These are phyloP conservation scores for Trichophyton simii DNA, from an alignment of 2,329 filamentous ascomycete genomes.

Conservation along the genomic window DNA sequence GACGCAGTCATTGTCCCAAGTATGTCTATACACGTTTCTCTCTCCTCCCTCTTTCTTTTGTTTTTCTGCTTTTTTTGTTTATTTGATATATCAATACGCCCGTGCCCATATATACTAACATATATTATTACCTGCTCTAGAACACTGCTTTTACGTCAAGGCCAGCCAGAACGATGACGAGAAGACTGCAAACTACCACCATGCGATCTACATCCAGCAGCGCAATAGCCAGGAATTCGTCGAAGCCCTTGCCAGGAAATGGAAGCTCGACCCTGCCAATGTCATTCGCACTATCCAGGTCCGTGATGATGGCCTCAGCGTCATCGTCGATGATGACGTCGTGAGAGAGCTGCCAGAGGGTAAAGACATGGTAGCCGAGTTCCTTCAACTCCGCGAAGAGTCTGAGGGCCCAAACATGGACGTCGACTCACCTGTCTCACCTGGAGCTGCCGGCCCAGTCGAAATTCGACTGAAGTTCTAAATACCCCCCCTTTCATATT, in stretches of 20 bases:
- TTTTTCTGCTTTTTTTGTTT: background rate
- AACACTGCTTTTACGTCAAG: conserved; percentile 79
- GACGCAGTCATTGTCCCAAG: conserved; percentile 57
- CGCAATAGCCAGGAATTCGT: conserved; percentile 65
- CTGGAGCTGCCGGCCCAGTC: background rate
- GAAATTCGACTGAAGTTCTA: conserved; percentile 3
- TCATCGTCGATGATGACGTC: conserved; percentile 84
- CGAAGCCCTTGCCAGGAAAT: conserved; percentile 62
- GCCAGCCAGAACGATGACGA: conserved; percentile 36
- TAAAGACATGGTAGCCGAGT: conserved; percentile 70
- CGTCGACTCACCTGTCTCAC: conserved; percentile 4
- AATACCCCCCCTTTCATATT: background rate
- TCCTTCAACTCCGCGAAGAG: conserved; percentile 48
- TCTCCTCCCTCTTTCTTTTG: background rate
- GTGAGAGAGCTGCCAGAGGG: conserved; percentile 74
- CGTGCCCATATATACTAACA: conserved; percentile 24
- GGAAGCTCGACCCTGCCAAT: conserved; percentile 59
- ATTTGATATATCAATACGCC: background rate
- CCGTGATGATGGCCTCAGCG: conserved; percentile 60
- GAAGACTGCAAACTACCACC: conserved; percentile 51
- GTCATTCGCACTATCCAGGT: conserved; percentile 61
- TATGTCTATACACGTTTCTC: conserved; percentile 25
- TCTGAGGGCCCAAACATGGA: conserved; percentile 12
- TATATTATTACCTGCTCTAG: conserved; percentile 18
- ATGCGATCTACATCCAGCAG: conserved; percentile 72